Base-by-base conservation (phyloP, 352 stramenopile genomes). In the Pythium scleroteichum region DNA sequence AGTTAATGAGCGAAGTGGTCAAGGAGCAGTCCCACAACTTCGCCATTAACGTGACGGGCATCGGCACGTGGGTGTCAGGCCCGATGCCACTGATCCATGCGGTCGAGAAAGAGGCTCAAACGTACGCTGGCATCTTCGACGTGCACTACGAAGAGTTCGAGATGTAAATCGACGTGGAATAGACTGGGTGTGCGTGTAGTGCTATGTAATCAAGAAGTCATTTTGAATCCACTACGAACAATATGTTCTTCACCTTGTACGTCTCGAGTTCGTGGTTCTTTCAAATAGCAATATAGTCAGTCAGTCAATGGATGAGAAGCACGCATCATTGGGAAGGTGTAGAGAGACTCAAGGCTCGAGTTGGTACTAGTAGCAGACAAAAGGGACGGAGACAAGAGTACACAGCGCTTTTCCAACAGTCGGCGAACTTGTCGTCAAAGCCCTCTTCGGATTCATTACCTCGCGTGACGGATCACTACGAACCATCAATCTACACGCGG, bases 61-160 rank as follows among this genome's bases (percentile, higher is more conserved):
- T 91, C 39, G 82, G 79, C 50, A 92, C 82, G 17, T 92, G 82
- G 82, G 85, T 92, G 46, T 94, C 81, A 26, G 85, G 85, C n/a
- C 85, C 85, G 10, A 89, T 90, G 81, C 75, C 71, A 33, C 68
- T 94, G 7, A 92, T 93, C 68, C 81, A 91, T 48, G 74, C 75
- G 13, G 79, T 92, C 17, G 81, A 95, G 65, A 78, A 71, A 4
- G 82, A 93, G 62, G 78, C 82, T 20, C 74, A 75, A 51, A 87
- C 76, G 46, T 95, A 88, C 55, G 84, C 84, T 17, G 84, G 85
- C 55, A 92, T 92, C 68, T 95, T 92, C 59, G 85, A 95, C 74
- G 84, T 95, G 35, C 85, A 95, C 73, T 93, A 80, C 69, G 85
- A 95, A 62, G 78, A 91, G 69, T 95, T 95, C 77, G 82, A 95